Evolutionary conservation across 257 asterid species (phyloP), one percentile per base, ranked within the genome.

Genomic region (Salvia hispanica): DNA sequence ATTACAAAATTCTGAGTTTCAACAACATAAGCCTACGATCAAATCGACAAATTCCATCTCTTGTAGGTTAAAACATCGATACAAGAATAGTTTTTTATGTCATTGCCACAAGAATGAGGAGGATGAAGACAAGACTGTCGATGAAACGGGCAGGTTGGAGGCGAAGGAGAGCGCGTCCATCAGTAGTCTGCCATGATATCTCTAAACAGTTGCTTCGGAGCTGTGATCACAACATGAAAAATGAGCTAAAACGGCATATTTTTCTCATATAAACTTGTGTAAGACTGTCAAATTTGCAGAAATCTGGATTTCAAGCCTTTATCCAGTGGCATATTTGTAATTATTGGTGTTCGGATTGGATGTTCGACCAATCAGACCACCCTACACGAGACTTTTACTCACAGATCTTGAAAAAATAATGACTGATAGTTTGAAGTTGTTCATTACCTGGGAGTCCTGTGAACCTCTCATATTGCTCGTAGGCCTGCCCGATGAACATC

Each of bases 401-500:
- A 40, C 45, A 40, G 11, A 14, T 39, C 18, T 45, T 2, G 39
- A 55, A 55, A 55, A 60, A 14, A 25, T 7, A 1, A 4, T 42
- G 60, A 31, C 25, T 9, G 12, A 18, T 42, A 60, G 13, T 48
- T 11, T 11, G 15, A 6, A 3, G 6, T 57, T 66, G 39, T 3
- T 7, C 2, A 0, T 39, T 78, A 91, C 99, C 99, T 79, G 95
- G 93, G 78, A 91, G 76, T 13, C 95, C 96, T 8, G 99, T 94
- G 74, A 91, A 94, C 78, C 83, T 82, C 72, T 94, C 96, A 21
- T 91, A 94, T 74, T 88, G 97, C 67, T 85, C 95, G 71, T 87
- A 88, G 12, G 98, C 99, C 80, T 91, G 97, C 18, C 96, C 95
- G 10, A 91, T 77, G 73, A 94, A 91, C 97, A 94, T 94, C 60